phyloP scores from a whole-genome alignment of 73 alveolate species.

The Paramecium sexaurelia region DNA sequence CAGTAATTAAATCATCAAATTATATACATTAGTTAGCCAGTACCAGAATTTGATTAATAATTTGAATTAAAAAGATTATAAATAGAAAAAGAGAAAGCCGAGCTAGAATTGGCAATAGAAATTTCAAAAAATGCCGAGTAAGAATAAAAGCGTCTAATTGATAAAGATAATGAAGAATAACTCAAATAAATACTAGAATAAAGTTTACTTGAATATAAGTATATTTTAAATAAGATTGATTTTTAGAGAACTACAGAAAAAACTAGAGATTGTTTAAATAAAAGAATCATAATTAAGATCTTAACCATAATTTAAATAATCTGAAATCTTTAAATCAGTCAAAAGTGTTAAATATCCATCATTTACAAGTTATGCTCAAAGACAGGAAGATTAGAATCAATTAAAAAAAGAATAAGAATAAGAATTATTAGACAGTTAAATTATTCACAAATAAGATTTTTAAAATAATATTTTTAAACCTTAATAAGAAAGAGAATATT shows the following conservation, averaged over 20 bases:
- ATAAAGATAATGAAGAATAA: slow-evolving; percentile 2
- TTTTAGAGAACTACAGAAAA: neutral
- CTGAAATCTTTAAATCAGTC: neutral
- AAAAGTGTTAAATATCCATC: neutral
- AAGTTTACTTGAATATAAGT: neutral
- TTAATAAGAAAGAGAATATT: neutral
- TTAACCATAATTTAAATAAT: neutral
- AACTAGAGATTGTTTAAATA: neutral
- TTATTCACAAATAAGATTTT: neutral
- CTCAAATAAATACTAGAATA: neutral
- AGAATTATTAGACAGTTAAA: neutral
- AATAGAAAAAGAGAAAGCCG: neutral
- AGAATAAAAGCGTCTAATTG: slow-evolving; percentile 31
- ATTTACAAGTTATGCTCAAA: neutral
- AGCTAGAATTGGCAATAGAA: slow-evolving; percentile 54
- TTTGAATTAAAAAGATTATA: neutral
- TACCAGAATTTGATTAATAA: neutral
- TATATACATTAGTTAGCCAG: neutral
- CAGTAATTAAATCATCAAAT: neutral
- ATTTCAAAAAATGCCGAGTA: slow-evolving; percentile 53
- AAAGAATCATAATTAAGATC: neutral
- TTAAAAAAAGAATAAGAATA: neutral
- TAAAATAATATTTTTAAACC: neutral
- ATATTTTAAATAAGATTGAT: neutral
- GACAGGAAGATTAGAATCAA: neutral